These are phyloP conservation scores for Botrytis porri DNA, from an alignment of 2,329 filamentous ascomycete species.

Conservation along the genomic window DNA sequence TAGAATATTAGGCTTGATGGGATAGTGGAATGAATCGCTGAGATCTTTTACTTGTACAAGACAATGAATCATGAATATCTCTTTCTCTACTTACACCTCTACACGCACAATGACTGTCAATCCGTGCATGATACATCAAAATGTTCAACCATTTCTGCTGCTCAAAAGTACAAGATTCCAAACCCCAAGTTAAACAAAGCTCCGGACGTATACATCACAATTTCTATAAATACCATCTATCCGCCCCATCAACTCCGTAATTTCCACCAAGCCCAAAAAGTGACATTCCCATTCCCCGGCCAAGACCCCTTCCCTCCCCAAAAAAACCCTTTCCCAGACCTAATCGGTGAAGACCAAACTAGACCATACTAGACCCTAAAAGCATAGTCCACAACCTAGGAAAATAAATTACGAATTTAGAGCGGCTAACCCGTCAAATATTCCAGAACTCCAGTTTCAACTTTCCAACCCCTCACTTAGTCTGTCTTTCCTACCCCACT, in stretches of 20 bases:
- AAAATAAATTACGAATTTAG: not conserved
- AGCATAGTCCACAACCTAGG: not conserved
- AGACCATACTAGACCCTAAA: not conserved
- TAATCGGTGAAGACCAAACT: not conserved
- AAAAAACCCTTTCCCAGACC: not conserved
- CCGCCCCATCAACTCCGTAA: not conserved
- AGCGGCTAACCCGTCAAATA: not conserved
- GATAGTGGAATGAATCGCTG: not conserved
- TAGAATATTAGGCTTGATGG: not conserved
- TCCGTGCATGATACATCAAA: not conserved
- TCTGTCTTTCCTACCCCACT: not conserved
- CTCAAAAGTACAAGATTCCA: not conserved
- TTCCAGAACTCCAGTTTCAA: not conserved
- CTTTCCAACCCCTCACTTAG: not conserved
- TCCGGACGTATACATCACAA: not conserved
- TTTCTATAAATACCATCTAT: not conserved
- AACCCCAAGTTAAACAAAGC: not conserved
- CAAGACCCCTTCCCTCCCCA: not conserved
- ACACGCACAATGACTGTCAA: not conserved
- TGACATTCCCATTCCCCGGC: not conserved
- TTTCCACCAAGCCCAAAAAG: not conserved
- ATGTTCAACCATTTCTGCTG: not conserved
- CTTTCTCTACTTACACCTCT: not conserved
- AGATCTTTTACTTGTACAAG: not conserved
- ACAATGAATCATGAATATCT: not conserved